Conservation (phyloP, 1,139 yeast genomes). For the Kurtzmaniella quercitrusa region DNA sequence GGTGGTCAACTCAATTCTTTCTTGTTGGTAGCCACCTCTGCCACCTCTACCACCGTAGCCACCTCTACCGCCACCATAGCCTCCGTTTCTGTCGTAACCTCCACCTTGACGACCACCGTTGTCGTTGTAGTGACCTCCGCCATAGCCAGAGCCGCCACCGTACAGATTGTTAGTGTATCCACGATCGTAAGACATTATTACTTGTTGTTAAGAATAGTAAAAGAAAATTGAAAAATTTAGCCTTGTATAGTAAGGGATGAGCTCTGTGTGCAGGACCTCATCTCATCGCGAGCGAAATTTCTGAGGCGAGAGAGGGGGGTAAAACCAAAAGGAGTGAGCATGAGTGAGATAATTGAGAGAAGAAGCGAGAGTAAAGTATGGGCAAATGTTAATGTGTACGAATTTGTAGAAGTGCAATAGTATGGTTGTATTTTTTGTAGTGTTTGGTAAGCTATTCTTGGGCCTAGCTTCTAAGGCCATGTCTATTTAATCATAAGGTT, state of each 20-base stretch:
- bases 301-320: too few species aligned
- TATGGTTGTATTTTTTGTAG: neutral
- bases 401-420: too few species aligned
- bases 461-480: neutral
- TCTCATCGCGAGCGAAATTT: neutral
- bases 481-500: slow-evolving; percentile 1
- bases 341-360: neutral
- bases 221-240: slow-evolving; percentile 4
- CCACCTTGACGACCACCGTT: slow-evolving; percentile 26
- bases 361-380: neutral
- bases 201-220: slow-evolving; percentile 4
- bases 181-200: slow-evolving; percentile 19
- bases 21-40: slow-evolving; percentile 26
- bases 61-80: slow-evolving; percentile 28
- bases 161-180: slow-evolving; percentile 12
- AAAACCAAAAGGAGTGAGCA: too few species aligned
- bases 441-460: neutral
- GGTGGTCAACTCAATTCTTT: slow-evolving; percentile 56
- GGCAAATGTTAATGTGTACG: too few species aligned
- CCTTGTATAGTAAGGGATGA: too few species aligned
- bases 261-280: slow-evolving; percentile 3
- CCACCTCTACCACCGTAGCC: slow-evolving; percentile 29
- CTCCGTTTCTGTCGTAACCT: slow-evolving; percentile 19
- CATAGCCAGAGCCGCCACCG: slow-evolving; percentile 14
- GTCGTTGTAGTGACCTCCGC: slow-evolving; percentile 17